phyloP scores from a whole-genome alignment of 768 basidiomycete genomes.

The Pisolithus microcarpus region DNA sequence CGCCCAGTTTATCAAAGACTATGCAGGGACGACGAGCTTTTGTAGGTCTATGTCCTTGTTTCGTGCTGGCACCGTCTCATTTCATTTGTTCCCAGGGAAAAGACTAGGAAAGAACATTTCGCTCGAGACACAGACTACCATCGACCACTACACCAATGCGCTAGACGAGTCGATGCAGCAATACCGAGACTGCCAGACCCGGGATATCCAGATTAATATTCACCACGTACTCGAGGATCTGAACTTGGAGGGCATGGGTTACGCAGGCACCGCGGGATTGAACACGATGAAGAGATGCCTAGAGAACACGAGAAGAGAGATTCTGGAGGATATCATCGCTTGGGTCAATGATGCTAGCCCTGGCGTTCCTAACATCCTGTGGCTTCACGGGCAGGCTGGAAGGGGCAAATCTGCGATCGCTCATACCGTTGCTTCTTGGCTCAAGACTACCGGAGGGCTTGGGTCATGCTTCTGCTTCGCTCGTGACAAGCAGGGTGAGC shows the following conservation, averaged over 20 bases:
- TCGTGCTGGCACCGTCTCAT: not conserved
- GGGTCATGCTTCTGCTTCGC: not conserved
- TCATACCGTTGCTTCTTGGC: not conserved
- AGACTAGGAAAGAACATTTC: not conserved
- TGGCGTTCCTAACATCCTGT: not conserved
- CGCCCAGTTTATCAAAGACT: not conserved
- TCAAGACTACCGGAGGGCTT: not conserved
- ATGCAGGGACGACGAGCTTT: not conserved
- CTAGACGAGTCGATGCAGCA: not conserved
- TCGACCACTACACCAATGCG: not conserved
- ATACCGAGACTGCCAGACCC: not conserved
- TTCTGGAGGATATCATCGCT: not conserved
- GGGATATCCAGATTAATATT: not conserved
- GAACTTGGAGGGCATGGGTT: not conserved
- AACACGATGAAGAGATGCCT: not conserved
- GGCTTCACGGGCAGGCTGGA: not conserved
- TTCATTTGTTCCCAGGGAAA: not conserved
- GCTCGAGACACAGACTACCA: not conserved
- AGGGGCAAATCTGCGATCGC: slow-evolving; percentile 1
- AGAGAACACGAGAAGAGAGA: not conserved
- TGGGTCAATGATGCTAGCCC: not conserved
- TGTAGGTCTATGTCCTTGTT: not conserved
- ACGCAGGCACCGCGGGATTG: not conserved
- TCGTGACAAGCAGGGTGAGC: not conserved
- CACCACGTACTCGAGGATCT: not conserved